These are phyloP conservation scores for Alternaria dauci DNA, from an alignment of 2,329 filamentous ascomycete species.

Conservation along the genomic window DNA sequence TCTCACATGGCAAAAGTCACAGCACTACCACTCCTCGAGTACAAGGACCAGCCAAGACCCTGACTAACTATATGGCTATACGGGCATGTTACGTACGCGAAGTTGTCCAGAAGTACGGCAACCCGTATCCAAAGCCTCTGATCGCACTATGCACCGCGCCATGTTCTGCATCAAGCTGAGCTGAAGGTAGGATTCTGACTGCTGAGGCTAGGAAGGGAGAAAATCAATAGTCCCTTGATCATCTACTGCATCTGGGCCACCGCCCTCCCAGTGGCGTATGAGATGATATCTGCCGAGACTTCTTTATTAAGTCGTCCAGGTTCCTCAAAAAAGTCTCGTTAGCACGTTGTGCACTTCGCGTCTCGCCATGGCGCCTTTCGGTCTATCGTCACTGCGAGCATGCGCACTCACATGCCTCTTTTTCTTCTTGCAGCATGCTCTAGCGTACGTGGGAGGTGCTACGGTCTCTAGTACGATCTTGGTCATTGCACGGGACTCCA, in stretches of 20 bases:
- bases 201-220: constrained; percentile 28
- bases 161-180: constrained; percentile 22
- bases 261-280: constrained; percentile 32
- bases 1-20: constrained; percentile 34
- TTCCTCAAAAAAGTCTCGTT: constrained; percentile 32
- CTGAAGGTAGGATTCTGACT: constrained; percentile 4
- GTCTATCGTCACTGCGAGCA: constrained; percentile 34
- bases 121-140: constrained; percentile 14
- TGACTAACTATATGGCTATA: constrained; percentile 23
- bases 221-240: constrained; percentile 43
- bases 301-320: constrained; percentile 42
- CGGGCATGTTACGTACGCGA: constrained; percentile 24
- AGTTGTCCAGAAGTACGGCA: constrained; percentile 26
- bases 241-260: constrained; percentile 39
- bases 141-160: constrained; percentile 26
- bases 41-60: constrained; percentile 36
- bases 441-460: constrained; percentile 34
- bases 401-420: constrained; percentile 36
- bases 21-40: constrained; percentile 12
- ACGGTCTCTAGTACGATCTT: constrained; percentile 59
- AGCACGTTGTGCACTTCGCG: constrained; percentile 28
- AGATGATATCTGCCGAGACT: constrained; percentile 40
- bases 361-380: constrained; percentile 37
- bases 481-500: constrained; percentile 63
- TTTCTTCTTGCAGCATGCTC: constrained; percentile 26